Evolutionary conservation across 352 stramenopile genomes (phyloP).

Genomic region (Globisporangium carolinianum): DNA sequence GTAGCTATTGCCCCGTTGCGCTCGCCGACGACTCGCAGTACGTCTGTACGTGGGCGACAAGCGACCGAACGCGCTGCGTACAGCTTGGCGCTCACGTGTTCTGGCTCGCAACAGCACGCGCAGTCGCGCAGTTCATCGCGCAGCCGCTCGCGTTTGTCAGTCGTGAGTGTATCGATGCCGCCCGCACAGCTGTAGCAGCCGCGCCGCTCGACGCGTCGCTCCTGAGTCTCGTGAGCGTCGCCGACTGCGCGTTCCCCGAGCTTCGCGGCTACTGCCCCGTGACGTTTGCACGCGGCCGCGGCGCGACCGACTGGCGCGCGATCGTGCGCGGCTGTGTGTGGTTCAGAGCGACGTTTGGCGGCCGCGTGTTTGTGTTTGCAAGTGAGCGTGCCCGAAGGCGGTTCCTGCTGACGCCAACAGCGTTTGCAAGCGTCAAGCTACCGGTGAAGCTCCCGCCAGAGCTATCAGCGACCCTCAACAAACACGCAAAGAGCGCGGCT

Average conservation of each 20-base stretch:
- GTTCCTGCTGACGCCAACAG: slow-evolving; percentile 40
- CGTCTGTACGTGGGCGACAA: slow-evolving; percentile 14
- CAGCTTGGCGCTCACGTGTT: slow-evolving; percentile 29
- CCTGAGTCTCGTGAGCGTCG: slow-evolving; percentile 48
- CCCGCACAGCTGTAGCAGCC: background rate
- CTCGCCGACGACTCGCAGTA: slow-evolving; percentile 28
- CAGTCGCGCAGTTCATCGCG: slow-evolving; percentile 25
- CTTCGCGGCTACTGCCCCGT: slow-evolving; percentile 73
- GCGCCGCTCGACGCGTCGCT: slow-evolving; percentile 54
- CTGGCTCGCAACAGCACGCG: slow-evolving; percentile 35
- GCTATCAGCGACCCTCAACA: slow-evolving; percentile 24
- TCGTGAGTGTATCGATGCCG: background rate
- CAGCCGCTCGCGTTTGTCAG: slow-evolving; percentile 28
- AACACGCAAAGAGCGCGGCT: slow-evolving; percentile 51
- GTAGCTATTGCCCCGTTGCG: slow-evolving; percentile 56
- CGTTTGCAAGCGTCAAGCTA: slow-evolving; percentile 35
- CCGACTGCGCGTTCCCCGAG: slow-evolving; percentile 64
- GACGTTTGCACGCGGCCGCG: slow-evolving; percentile 35
- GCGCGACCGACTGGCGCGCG: slow-evolving; percentile 31
- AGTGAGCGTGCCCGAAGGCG: slow-evolving; percentile 35
- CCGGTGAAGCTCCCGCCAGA: slow-evolving; percentile 62
- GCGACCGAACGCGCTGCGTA: slow-evolving; percentile 31
- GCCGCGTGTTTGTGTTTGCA: slow-evolving; percentile 53
- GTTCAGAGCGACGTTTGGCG: slow-evolving; percentile 49
- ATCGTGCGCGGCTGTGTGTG: slow-evolving; percentile 54